These are phyloP conservation scores for Sorghum bicolor DNA, from an alignment of 176 grass and related monocot genomes.

Conservation along the genomic window DNA sequence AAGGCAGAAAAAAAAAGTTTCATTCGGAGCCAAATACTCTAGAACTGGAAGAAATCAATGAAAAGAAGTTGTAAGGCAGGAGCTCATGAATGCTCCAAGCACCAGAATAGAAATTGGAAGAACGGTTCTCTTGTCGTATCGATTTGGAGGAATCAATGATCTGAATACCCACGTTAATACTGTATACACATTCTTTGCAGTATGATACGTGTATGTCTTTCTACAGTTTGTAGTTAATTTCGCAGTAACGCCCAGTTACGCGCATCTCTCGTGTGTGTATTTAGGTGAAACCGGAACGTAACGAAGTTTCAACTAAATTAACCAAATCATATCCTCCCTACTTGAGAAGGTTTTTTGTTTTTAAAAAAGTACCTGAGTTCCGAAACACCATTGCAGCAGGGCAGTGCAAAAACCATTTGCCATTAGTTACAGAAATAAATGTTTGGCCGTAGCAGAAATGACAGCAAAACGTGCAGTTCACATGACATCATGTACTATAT, in stretches of 20 bases:
- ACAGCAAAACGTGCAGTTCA: not conserved
- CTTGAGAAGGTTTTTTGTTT: not conserved
- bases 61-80: constrained; percentile 25
- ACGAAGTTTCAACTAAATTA: not conserved
- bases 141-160: too few relatives aligned
- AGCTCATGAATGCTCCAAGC: constrained; percentile 24
- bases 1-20: not conserved
- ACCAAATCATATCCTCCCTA: not conserved
- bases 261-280: too few relatives aligned
- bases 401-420: not conserved
- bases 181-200: too few relatives aligned
- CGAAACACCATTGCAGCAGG: not conserved
- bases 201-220: too few relatives aligned
- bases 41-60: constrained; percentile 32
- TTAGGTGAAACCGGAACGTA: not conserved
- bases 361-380: too few relatives aligned
- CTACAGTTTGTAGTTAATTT: too few relatives aligned
- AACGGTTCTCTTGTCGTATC: too few relatives aligned
- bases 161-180: too few relatives aligned
- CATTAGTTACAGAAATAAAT: not conserved
- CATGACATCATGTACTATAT: not conserved
- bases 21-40: not conserved
- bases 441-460: not conserved
- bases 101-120: too few relatives aligned
- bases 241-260: too few relatives aligned